Percentiles rank a stretch among this genome's conserved stretches.
These are phyloP conservation scores for Cyclotella baltica DNA, from an alignment of 108 stramenopile genomes.

Conservation along the genomic window DNA sequence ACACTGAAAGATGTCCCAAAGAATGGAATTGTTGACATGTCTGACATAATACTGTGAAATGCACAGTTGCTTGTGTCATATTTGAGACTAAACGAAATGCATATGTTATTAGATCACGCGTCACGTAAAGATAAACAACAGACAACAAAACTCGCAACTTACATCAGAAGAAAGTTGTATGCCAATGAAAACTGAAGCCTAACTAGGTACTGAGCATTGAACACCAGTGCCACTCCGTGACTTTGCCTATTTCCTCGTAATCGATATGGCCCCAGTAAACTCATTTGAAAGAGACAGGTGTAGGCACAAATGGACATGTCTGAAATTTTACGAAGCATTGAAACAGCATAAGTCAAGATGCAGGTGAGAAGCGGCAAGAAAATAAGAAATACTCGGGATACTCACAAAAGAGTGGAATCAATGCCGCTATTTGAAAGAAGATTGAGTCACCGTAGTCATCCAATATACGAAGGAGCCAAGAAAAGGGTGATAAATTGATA, in stretches of 20 bases:
- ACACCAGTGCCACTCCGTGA: slow-evolving; percentile 67
- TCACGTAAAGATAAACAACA: background rate
- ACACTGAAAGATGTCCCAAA: slow-evolving; percentile 67
- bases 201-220: slow-evolving; percentile 87
- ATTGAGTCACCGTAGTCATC: slow-evolving; percentile 24
- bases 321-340: background rate
- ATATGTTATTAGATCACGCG: background rate
- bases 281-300: slow-evolving; percentile 58
- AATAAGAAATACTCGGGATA: too few relatives aligned
- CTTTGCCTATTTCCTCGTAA: slow-evolving; percentile 54
- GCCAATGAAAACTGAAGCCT: slow-evolving; percentile 72
- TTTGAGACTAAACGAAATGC: slow-evolving; percentile 48
- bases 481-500: slow-evolving; percentile 64
- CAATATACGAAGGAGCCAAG: slow-evolving; percentile 43
- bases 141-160: slow-evolving; percentile 28
- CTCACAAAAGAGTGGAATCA: slow-evolving; percentile 59
- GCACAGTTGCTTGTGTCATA: slow-evolving; percentile 59
- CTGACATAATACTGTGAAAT: slow-evolving; percentile 57
- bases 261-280: slow-evolving; percentile 62
- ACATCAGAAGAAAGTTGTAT: slow-evolving; percentile 75
- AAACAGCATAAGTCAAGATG: too few relatives aligned
- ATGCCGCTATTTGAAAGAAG: slow-evolving; percentile 56
- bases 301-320: slow-evolving; percentile 68
- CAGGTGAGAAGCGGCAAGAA: too few relatives aligned
- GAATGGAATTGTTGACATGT: slow-evolving; percentile 69